phyloP scores from a whole-genome alignment of 495 filamentous ascomycete species.

The Tuber indicum region DNA sequence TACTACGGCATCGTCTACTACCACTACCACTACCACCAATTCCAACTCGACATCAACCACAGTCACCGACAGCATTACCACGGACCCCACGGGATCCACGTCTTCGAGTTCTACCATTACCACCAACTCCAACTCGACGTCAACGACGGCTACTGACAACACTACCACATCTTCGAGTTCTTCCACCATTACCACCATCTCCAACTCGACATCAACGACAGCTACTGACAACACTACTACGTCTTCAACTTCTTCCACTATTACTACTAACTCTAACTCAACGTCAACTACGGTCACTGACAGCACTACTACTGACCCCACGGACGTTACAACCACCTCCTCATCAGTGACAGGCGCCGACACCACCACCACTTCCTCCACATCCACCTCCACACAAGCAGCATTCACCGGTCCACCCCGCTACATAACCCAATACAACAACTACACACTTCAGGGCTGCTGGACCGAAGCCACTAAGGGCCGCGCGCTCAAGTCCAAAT shows the following conservation, averaged over 20 bases:
- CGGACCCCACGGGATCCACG: not conserved
- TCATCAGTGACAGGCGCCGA: not conserved
- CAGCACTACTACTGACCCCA: constrained; percentile 3
- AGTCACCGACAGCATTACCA: constrained; percentile 14
- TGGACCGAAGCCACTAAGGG: constrained; percentile 41
- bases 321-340: constrained; percentile 18
- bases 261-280: not conserved
- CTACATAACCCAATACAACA: constrained; percentile 15
- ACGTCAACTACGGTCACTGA: constrained; percentile 4
- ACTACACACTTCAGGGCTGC: constrained; percentile 34
- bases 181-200: not conserved
- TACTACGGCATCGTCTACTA: not conserved
- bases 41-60: constrained; percentile 1
- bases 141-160: constrained; percentile 6
- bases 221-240: constrained; percentile 12
- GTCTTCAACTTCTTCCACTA: not conserved
- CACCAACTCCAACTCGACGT: constrained; percentile 1
- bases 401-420: constrained; percentile 11
- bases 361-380: constrained; percentile 19
- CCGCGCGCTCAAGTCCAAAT: constrained; percentile 33
- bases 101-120: constrained; percentile 10
- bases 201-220: not conserved
- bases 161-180: not conserved
- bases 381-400: constrained; percentile 18
- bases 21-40: not conserved